Percentiles rank a stretch among this genome's conserved stretches.
Conservation (phyloP, 345 rosid species). For the Rhodamnia rubescens region DNA sequence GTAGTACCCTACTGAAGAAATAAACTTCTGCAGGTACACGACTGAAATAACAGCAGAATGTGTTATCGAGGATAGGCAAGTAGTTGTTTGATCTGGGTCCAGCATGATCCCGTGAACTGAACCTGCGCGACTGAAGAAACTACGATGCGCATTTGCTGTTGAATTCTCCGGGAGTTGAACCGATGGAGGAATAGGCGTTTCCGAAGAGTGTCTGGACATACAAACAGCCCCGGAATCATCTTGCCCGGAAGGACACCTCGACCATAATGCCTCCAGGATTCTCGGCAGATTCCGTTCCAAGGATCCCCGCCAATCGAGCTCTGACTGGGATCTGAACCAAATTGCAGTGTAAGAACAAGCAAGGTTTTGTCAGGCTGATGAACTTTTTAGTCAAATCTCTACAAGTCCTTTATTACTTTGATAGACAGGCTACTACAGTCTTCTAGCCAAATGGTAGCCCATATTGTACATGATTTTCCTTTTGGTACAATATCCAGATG, state of each 20-base stretch:
- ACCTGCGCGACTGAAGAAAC: constrained; percentile 19
- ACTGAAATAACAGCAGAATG: not conserved
- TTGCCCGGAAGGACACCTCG: constrained; percentile 88
- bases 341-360: not conserved
- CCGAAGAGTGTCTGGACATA: constrained; percentile 70
- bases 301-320: constrained; percentile 67
- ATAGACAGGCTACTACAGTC: not conserved
- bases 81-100: constrained; percentile 26
- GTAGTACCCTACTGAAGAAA: not conserved
- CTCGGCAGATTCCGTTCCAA: constrained; percentile 48
- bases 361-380: not conserved
- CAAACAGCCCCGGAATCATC: constrained; percentile 81
- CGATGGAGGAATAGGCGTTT: constrained; percentile 49
- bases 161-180: constrained; percentile 15
- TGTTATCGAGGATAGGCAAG: not conserved
- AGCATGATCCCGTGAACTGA: constrained; percentile 51
- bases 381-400: no score
- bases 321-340: constrained; percentile 63
- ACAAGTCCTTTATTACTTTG: no score
- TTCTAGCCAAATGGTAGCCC: not conserved
- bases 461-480: not conserved
- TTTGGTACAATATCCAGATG: constrained; percentile 43
- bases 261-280: constrained; percentile 75
- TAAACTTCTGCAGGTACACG: not conserved
- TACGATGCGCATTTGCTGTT: constrained; percentile 9